Evolutionary conservation across 306 rosid genomes (phyloP).

Genomic region (Crataegus laevigata): DNA sequence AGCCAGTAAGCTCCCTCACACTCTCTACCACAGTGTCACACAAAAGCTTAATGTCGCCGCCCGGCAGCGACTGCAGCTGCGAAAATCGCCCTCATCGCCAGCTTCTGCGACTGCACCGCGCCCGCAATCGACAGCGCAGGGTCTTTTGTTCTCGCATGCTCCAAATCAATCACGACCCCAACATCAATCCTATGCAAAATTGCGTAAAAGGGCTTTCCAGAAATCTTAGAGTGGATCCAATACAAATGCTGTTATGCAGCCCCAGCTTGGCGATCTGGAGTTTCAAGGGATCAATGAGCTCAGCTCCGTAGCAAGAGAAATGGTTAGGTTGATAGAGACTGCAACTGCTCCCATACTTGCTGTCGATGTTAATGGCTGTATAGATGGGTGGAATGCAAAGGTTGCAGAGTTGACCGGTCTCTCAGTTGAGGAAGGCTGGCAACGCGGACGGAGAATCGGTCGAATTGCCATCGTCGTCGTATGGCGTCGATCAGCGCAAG

Average conservation of each 20-base stretch:
- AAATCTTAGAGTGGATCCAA: conserved; percentile 74
- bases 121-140: conserved; percentile 97
- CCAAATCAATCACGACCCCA: conserved; percentile 86
- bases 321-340: conserved; percentile 97
- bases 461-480: no score
- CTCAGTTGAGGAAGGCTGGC: conserved; percentile 75
- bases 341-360: conserved; percentile 99
- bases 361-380: conserved; percentile 69
- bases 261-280: conserved; percentile 42
- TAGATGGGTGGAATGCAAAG: conserved; percentile 98
- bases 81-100: conserved; percentile 90
- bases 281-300: conserved; percentile 87
- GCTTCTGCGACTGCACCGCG: conserved; percentile 92
- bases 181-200: conserved; percentile 84
- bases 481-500: no score
- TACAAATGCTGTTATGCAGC: conserved; percentile 63
- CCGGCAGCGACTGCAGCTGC: conserved; percentile 73
- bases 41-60: conserved; percentile 68
- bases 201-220: conserved; percentile 79
- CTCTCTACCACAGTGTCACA: conserved; percentile 80
- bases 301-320: conserved; percentile 95
- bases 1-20: conserved; percentile 74
- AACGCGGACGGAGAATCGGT: no score
- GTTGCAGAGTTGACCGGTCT: conserved; percentile 90
- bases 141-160: conserved; percentile 75